Conservation (phyloP, 345 rosid species). For the Pistacia vera region DNA sequence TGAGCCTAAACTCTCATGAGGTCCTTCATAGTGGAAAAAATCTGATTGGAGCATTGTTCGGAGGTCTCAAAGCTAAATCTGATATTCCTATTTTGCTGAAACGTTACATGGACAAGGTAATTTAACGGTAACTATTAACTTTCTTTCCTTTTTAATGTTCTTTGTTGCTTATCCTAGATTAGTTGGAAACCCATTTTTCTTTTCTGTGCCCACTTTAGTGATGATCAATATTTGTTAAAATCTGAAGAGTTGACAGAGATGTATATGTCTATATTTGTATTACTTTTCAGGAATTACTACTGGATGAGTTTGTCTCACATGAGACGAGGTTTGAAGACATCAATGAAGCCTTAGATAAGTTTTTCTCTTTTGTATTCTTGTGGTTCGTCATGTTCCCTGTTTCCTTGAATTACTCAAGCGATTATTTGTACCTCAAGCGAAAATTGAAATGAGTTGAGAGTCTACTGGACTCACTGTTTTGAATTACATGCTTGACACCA, state of each 20-base stretch:
- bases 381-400: no score
- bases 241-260: no score
- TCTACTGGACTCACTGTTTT: not conserved
- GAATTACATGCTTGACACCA: not conserved
- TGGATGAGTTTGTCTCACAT: constrained; percentile 82
- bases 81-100: constrained; percentile 76
- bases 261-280: not conserved
- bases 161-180: no score
- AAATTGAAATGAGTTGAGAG: not conserved
- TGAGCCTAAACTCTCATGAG: constrained; percentile 50
- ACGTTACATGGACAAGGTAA: constrained; percentile 63
- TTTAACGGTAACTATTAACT: not conserved
- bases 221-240: no score
- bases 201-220: no score
- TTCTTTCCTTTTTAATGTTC: not conserved
- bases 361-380: not conserved
- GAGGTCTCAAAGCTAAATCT: constrained; percentile 82
- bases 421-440: no score
- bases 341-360: constrained; percentile 63
- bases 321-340: constrained; percentile 70
- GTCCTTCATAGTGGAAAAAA: constrained; percentile 63
- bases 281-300: constrained; percentile 53
- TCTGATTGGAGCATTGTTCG: constrained; percentile 55
- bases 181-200: no score
- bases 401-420: no score